phyloP scores from a whole-genome alignment of 768 basidiomycete genomes.

The Agrocybe praecox region DNA sequence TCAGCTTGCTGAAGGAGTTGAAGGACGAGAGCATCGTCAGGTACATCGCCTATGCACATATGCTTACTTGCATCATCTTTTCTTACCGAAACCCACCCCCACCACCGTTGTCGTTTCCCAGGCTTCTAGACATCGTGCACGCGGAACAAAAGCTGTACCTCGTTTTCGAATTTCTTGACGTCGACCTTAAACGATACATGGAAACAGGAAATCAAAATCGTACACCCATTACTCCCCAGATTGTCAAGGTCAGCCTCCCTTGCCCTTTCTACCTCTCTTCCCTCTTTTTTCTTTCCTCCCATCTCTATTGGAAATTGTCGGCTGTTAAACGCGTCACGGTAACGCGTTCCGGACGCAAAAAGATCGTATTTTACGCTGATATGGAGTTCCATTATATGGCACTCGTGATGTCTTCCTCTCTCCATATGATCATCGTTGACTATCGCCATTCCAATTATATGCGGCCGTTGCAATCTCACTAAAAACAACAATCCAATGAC shows the following conservation, averaged over 20 bases:
- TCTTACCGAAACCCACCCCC: slow-evolving; percentile 7
- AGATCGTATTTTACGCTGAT: slow-evolving; percentile 1
- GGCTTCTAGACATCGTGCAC: slow-evolving; percentile 95
- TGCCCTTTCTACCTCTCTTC: slow-evolving; percentile 8
- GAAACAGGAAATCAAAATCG: slow-evolving; percentile 78
- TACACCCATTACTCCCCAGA: slow-evolving; percentile 69
- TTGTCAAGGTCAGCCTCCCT: slow-evolving; percentile 73
- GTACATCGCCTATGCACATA: slow-evolving; percentile 41
- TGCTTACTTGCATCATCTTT: slow-evolving; percentile 1
- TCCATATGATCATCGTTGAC: slow-evolving; percentile 9
- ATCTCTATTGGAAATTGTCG: slow-evolving; percentile 4
- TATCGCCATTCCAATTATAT: neutral
- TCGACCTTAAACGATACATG: slow-evolving; percentile 97
- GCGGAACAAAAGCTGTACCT: slow-evolving; percentile 97
- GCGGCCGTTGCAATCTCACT: slow-evolving; percentile 1
- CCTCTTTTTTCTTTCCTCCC: slow-evolving; percentile 16
- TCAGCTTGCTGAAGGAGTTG: slow-evolving; percentile 94
- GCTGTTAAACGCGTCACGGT: slow-evolving; percentile 19
- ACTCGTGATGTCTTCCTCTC: slow-evolving; percentile 2
- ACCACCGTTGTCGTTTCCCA: slow-evolving; percentile 31
- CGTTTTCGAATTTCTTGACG: slow-evolving; percentile 97
- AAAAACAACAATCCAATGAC: slow-evolving; percentile 17
- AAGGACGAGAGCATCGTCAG: slow-evolving; percentile 95
- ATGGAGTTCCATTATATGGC: neutral
- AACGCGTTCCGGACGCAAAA: slow-evolving; percentile 26